These are phyloP conservation scores for Harrya chromipes DNA, from an alignment of 768 basidiomycete species.

Conservation along the genomic window DNA sequence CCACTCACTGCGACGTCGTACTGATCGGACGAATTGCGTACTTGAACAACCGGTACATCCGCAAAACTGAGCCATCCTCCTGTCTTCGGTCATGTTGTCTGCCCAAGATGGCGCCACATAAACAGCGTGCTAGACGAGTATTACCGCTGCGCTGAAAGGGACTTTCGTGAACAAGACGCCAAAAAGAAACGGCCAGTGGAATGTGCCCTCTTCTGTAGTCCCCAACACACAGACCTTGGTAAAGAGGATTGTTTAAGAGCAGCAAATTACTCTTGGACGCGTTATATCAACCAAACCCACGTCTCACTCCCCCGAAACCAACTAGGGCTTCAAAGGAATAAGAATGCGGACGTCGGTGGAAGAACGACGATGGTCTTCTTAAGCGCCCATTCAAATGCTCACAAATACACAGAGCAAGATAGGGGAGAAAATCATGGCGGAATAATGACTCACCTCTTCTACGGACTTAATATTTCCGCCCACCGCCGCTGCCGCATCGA, in stretches of 20 bases:
- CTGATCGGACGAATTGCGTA: conserved; percentile 77
- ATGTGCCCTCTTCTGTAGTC: conserved; percentile 92
- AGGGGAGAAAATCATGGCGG: not conserved
- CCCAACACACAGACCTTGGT: conserved; percentile 65
- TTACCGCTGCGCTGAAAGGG: conserved; percentile 50
- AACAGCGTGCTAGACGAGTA: conserved; percentile 66
- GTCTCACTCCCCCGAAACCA: conserved; percentile 41
- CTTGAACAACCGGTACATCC: conserved; percentile 74
- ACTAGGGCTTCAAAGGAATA: conserved; percentile 50
- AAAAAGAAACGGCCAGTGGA: conserved; percentile 4
- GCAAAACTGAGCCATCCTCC: conserved; percentile 29
- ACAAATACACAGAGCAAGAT: not conserved
- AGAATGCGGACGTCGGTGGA: conserved; percentile 50
- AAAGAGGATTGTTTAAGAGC: conserved; percentile 87
- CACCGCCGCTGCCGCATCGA: conserved; percentile 59
- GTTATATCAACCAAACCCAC: conserved; percentile 85
- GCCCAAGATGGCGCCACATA: conserved; percentile 83
- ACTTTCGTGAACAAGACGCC: conserved; percentile 19
- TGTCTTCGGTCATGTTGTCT: conserved; percentile 54
- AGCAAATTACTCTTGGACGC: conserved; percentile 71
- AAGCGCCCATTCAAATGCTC: conserved; percentile 50
- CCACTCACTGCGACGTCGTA: conserved; percentile 56
- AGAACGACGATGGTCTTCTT: conserved; percentile 92
- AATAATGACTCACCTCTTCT: conserved; percentile 48
- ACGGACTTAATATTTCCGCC: conserved; percentile 26